phyloP scores from a whole-genome alignment of 2,329 filamentous ascomycete genomes.

The Fusarium penzigii region DNA sequence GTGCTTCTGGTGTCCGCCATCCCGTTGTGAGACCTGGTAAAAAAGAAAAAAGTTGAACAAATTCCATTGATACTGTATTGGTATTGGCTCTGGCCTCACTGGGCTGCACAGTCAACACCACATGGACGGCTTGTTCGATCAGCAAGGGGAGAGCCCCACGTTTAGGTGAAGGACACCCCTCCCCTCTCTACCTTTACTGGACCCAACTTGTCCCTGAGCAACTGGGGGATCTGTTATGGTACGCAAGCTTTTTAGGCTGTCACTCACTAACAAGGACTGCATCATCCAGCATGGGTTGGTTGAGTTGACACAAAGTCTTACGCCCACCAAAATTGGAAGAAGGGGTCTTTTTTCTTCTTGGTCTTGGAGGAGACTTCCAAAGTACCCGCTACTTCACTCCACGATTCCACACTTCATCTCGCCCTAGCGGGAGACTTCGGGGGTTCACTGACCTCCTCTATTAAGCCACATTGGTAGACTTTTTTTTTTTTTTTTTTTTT shows the following conservation, averaged over 20 bases:
- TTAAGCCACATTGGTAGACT: background rate
- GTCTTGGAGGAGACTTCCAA: constrained; percentile 17
- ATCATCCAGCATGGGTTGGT: constrained; percentile 21
- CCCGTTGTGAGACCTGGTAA: constrained; percentile 20
- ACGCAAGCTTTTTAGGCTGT: background rate
- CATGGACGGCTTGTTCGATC: constrained; percentile 31
- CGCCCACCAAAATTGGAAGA: constrained; percentile 16
- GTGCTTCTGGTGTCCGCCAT: constrained; percentile 6
- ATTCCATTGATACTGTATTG: background rate
- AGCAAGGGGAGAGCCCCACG: constrained; percentile 25
- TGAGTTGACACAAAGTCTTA: constrained; percentile 11
- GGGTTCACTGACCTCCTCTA: constrained; percentile 9
- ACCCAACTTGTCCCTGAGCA: too few relatives aligned
- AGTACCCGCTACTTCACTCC: background rate
- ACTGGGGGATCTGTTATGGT: background rate
- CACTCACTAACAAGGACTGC: constrained; percentile 14
- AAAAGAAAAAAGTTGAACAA: background rate
- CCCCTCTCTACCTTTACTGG: background rate
- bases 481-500: constrained; percentile 7
- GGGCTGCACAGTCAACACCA: constrained; percentile 21
- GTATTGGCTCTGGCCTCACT: constrained; percentile 12
- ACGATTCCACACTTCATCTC: constrained; percentile 6
- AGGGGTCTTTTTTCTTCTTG: constrained; percentile 13
- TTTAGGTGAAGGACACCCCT: constrained; percentile 25
- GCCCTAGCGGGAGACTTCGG: constrained; percentile 29